Evolutionary conservation across 805 yeast genomes (phyloP), one percentile per base, ranked within the genome.

Genomic region (Tetrapisispora namnaoensis): DNA sequence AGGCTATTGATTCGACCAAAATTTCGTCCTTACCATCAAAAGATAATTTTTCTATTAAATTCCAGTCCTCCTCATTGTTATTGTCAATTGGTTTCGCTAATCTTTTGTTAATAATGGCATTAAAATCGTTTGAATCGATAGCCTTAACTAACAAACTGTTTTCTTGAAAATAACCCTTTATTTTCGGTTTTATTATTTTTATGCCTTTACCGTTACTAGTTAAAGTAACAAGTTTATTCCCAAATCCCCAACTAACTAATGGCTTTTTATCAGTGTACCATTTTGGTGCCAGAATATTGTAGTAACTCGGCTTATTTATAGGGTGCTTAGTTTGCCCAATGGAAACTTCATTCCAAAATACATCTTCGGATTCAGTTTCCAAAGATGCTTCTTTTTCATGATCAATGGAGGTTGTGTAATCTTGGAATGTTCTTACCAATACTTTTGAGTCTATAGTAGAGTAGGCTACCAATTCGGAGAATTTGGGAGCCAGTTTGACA

Each of bases 391-490:
- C 22, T 4, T 59, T 62, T 41, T 59, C 53, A 7, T 36, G 27
- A 45, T 63, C 68, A 18, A 65, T 49, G 13, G 54, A 52, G 22
- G 55, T 62, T 11, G 55, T 55, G 32, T 64, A 48, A 47, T 90
- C 96, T 69, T 93, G 99, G 52, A 93, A 70, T 20, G 95, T 77
- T 67, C 89, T 96, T 36, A 91, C 75, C 46, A 76, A 67, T 49
- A 91, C 74, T 65, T 80, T 85, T 51, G 93, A 89, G 64, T 87
- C 96, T 57, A 85, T 84, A 4, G 95, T 83, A 21, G 95, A 86
- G 49, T 85, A 77, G 3, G 95, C 95, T 71, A 93, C 85, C 45
- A 87, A 68, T 53, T 91, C 96, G 1, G 99, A 98, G 27, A 86
- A 78, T 21, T 73, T 66, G 37, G 96, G 95, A 51, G 96, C 95